phyloP scores from a whole-genome alignment of 805 yeast genomes.

The Schwanniomyces occidentalis region DNA sequence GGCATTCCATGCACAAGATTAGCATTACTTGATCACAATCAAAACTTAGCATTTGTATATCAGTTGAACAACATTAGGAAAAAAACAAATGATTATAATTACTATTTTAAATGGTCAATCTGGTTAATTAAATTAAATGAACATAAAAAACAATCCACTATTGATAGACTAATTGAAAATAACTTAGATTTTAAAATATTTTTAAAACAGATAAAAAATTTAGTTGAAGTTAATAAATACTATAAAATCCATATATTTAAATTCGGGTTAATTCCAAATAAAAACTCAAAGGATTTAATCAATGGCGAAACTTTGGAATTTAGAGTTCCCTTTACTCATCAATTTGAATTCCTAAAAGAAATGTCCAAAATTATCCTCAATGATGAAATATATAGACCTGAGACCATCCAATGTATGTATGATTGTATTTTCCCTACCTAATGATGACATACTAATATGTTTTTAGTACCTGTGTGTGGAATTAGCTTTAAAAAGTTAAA shows the following conservation, averaged over 20 bases:
- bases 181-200: constrained; percentile 11
- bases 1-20: constrained; percentile 18
- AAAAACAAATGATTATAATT: constrained; percentile 11
- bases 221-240: constrained; percentile 2
- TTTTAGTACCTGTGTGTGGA: constrained; percentile 18
- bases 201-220: constrained; percentile 5
- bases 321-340: constrained; percentile 11
- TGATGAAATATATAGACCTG: constrained; percentile 12
- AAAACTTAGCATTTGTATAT: constrained; percentile 12
- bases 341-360: constrained; percentile 11
- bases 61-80: constrained; percentile 13
- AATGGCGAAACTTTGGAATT: constrained; percentile 18
- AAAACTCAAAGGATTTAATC: constrained; percentile 12
- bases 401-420: constrained; percentile 10
- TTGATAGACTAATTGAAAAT: constrained; percentile 14
- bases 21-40: constrained; percentile 13
- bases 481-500: constrained; percentile 9
- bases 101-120: constrained; percentile 19
- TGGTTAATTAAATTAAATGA: constrained; percentile 9
- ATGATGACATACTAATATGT: too few relatives aligned
- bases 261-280: constrained; percentile 13
- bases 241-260: constrained; percentile 15
- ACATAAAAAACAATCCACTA: constrained; percentile 2
- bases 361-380: constrained; percentile 10
- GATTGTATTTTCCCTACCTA: not conserved